phyloP scores from a whole-genome alignment of 805 yeast species.

The Yamadazyma tumulicola region DNA sequence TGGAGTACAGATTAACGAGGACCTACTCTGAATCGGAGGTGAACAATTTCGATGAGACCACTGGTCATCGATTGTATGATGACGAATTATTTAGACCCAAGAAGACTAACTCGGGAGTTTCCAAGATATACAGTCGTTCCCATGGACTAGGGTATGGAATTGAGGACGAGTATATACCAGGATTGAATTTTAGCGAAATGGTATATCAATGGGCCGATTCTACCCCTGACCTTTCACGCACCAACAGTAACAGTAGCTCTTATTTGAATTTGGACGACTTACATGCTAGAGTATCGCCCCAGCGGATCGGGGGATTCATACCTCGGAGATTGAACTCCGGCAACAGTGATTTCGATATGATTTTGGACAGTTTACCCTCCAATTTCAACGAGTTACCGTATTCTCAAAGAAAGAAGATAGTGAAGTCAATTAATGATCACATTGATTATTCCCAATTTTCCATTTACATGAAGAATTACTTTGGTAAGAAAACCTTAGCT shows the following conservation, averaged over 20 bases:
- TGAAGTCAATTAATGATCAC: constrained; percentile 33
- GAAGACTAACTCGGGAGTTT: constrained; percentile 10
- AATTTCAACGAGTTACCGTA: constrained; percentile 57
- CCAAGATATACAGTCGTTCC: constrained; percentile 29
- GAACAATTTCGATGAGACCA: constrained; percentile 51
- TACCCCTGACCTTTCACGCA: constrained; percentile 14
- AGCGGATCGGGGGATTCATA: constrained; percentile 26
- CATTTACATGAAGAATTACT: constrained; percentile 34
- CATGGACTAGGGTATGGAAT: constrained; percentile 44
- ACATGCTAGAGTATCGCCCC: constrained; percentile 44
- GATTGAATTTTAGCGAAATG: constrained; percentile 53
- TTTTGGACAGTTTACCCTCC: constrained; percentile 45
- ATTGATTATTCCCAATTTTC: constrained; percentile 44
- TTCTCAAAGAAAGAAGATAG: constrained; percentile 53
- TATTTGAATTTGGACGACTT: constrained; percentile 39
- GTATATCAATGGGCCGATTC: constrained; percentile 45
- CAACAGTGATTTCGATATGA: constrained; percentile 29
- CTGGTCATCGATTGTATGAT: constrained; percentile 53
- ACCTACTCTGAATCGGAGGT: constrained; percentile 67
- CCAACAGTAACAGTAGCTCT: constrained; percentile 29
- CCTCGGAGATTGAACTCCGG: constrained; percentile 8
- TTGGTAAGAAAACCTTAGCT: constrained; percentile 37
- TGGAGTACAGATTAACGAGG: constrained; percentile 38
- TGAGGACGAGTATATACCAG: constrained; percentile 77
- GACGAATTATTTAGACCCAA: constrained; percentile 50